phyloP scores from a whole-genome alignment of 768 basidiomycete genomes.

The Mycena chlorophos region DNA sequence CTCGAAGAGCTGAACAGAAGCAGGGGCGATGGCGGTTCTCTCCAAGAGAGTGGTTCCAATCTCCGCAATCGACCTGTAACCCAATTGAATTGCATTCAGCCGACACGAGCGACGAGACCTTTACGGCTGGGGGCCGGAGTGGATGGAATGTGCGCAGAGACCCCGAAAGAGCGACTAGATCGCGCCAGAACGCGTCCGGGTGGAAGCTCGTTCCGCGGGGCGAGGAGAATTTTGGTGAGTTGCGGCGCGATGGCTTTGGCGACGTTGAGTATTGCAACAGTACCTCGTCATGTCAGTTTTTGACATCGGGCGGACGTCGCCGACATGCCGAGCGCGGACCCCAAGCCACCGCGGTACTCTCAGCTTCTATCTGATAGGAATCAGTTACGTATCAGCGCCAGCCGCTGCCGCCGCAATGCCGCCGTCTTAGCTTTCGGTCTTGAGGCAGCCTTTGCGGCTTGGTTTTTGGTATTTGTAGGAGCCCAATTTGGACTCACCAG shows the following conservation, averaged over 20 bases:
- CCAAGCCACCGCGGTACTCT: too few species aligned
- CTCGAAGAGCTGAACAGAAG: slow-evolving; percentile 9
- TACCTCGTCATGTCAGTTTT: too few species aligned
- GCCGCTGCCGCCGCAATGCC: too few species aligned
- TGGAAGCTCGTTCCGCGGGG: slow-evolving; percentile 13
- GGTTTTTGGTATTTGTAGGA: too few species aligned
- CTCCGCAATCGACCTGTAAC: slow-evolving; percentile 4
- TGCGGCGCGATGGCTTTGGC: slow-evolving; percentile 11
- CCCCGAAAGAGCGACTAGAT: slow-evolving; percentile 32
- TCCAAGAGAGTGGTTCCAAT: slow-evolving; percentile 7
- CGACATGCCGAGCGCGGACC: too few species aligned
- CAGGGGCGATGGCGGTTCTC: slow-evolving; percentile 6
- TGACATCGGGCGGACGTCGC: too few species aligned
- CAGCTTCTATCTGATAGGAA: too few species aligned
- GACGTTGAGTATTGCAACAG: slow-evolving; percentile 14
- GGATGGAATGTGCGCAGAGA: slow-evolving; percentile 32
- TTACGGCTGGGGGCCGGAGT: not conserved
- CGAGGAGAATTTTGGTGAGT: not conserved
- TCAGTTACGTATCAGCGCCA: too few species aligned
- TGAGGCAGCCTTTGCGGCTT: too few species aligned
- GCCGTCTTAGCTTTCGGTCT: too few species aligned
- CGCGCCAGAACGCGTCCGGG: slow-evolving; percentile 33
- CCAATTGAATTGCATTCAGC: too few species aligned
- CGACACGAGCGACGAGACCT: not conserved
- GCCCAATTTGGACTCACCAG: too few species aligned